Conservation (phyloP, 768 basidiomycete genomes). For the Boletus rex-veris region DNA sequence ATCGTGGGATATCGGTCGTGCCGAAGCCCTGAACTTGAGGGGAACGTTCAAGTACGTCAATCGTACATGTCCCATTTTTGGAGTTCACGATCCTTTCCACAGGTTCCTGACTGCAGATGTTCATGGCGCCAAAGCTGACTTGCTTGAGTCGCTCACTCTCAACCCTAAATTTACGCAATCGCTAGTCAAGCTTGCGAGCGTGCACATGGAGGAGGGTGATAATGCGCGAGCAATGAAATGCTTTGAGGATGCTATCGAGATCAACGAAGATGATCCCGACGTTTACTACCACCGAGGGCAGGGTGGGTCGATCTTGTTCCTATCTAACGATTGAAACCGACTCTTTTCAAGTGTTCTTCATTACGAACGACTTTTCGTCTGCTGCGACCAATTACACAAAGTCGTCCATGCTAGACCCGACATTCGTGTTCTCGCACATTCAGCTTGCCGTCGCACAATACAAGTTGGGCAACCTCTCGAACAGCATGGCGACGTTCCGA, state of each 20-base stretch:
- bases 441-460: constrained; percentile 97
- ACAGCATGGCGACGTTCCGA: constrained; percentile 89
- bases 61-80: background rate
- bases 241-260: constrained; percentile 84
- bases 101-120: constrained; percentile 91
- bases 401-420: constrained; percentile 80
- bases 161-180: constrained; percentile 74
- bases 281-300: constrained; percentile 99
- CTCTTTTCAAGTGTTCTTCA: constrained; percentile 71
- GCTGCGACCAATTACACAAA: constrained; percentile 91
- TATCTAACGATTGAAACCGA: background rate
- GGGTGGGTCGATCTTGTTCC: constrained; percentile 41
- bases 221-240: constrained; percentile 79
- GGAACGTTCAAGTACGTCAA: constrained; percentile 88
- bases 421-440: constrained; percentile 96
- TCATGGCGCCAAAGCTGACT: constrained; percentile 75
- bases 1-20: constrained; percentile 68
- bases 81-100: background rate
- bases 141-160: constrained; percentile 71
- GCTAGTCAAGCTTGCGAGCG: constrained; percentile 94
- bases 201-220: constrained; percentile 94
- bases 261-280: constrained; percentile 84
- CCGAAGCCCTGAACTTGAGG: constrained; percentile 87
- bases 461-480: constrained; percentile 74
- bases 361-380: constrained; percentile 82